Conservation (phyloP, 208 protist species). For the Tritrichomonas foetus region DNA sequence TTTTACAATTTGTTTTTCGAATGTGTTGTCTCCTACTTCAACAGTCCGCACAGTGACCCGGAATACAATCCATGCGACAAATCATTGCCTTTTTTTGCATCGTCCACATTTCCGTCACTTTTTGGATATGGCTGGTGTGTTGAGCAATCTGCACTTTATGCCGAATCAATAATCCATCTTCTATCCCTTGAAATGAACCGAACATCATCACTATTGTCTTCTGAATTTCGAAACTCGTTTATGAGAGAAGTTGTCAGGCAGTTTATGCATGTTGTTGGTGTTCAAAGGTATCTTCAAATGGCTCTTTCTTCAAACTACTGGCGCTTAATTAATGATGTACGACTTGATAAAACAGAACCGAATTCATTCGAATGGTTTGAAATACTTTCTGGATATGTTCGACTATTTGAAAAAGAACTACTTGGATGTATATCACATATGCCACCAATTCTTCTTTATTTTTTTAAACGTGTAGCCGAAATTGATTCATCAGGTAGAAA, state of each 20-base stretch:
- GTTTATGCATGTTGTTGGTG: constrained; percentile 7
- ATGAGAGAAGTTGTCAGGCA: background rate
- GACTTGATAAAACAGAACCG: background rate
- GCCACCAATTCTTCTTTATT: background rate
- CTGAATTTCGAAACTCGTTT: background rate
- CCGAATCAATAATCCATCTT: background rate
- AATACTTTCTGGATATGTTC: background rate
- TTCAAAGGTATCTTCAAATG: background rate
- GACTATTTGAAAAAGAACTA: background rate
- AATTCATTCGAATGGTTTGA: background rate
- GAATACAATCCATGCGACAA: background rate
- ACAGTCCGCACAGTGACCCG: background rate
- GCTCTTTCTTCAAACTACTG: background rate
- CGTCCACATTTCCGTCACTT: background rate
- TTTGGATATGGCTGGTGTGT: constrained; percentile 38
- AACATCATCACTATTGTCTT: background rate
- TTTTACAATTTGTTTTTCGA: background rate
- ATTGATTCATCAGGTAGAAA: background rate
- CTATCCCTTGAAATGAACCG: background rate
- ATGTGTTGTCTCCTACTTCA: background rate
- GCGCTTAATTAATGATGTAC: background rate
- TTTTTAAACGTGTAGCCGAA: background rate
- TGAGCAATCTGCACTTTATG: background rate
- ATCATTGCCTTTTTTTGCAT: background rate
- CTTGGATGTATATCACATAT: background rate